phyloP scores from a whole-genome alignment of 805 yeast genomes.

The Candida berthetii region DNA sequence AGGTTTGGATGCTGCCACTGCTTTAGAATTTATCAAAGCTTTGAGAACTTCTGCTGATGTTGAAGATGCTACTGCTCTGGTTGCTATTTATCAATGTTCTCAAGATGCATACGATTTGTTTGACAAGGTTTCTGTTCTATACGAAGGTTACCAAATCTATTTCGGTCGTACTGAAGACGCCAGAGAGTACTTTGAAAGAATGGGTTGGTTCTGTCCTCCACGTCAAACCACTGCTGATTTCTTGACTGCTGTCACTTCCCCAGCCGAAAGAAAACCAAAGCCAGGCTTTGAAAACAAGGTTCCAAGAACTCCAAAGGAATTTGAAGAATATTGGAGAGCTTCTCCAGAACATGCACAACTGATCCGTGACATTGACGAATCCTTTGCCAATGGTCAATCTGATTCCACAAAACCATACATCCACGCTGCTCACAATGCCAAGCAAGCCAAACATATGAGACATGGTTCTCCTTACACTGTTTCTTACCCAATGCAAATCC shows the following conservation, averaged over 20 bases:
- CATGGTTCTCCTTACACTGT: slow-evolving; percentile 40
- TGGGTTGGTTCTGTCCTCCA: slow-evolving; percentile 52
- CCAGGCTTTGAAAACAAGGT: slow-evolving; percentile 40
- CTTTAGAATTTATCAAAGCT: slow-evolving; percentile 49
- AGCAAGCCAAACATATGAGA: slow-evolving; percentile 37
- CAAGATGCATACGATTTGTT: slow-evolving; percentile 49
- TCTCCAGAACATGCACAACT: slow-evolving; percentile 36
- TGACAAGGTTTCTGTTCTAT: slow-evolving; percentile 45
- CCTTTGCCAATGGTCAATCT: slow-evolving; percentile 25
- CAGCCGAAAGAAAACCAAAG: slow-evolving; percentile 38
- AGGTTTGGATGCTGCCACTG: slow-evolving; percentile 61
- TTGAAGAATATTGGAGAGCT: slow-evolving; percentile 41
- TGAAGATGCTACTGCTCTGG: slow-evolving; percentile 44
- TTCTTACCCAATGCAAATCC: slow-evolving; percentile 42
- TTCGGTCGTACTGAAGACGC: slow-evolving; percentile 43
- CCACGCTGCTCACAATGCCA: slow-evolving; percentile 35
- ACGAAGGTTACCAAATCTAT: slow-evolving; percentile 51
- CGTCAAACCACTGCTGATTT: slow-evolving; percentile 58
- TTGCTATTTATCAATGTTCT: slow-evolving; percentile 58
- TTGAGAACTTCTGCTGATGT: slow-evolving; percentile 45
- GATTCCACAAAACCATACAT: slow-evolving; percentile 28
- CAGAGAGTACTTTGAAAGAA: slow-evolving; percentile 38
- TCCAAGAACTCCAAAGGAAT: slow-evolving; percentile 47
- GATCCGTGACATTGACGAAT: slow-evolving; percentile 37
- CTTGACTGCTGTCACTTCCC: slow-evolving; percentile 49